Evolutionary conservation across 257 asterid species (phyloP).

Genomic region (Cinchona pubescens): DNA sequence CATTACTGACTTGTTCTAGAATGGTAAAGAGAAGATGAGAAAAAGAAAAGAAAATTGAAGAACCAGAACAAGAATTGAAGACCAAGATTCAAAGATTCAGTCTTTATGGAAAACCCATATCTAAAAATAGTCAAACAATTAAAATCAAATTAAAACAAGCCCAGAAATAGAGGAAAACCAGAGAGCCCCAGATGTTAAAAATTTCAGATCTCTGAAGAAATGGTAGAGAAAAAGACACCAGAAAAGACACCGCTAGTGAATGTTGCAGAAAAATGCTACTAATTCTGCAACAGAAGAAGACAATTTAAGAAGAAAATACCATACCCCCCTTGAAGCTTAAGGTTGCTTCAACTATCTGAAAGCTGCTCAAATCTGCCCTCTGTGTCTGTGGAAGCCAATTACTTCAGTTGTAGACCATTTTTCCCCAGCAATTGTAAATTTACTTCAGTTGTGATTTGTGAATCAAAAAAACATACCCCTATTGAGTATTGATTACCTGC

Average conservation of each 20-base stretch:
- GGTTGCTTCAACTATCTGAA: conserved; percentile 37
- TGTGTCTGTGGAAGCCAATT: conserved; percentile 31
- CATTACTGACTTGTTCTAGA: not conserved
- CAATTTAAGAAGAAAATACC: conserved; percentile 9
- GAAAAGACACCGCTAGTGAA: conserved; percentile 17
- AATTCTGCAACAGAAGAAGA: conserved; percentile 19
- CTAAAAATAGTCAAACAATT: conserved; percentile 9
- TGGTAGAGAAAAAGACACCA: conserved; percentile 9
- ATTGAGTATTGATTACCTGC: conserved; percentile 41
- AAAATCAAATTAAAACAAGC: not conserved
- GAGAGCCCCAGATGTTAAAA: not conserved
- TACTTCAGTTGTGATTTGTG: conserved; percentile 53
- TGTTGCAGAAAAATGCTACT: conserved; percentile 11
- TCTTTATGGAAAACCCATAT: conserved; percentile 28
- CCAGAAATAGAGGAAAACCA: conserved; percentile 9
- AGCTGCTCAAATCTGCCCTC: conserved; percentile 18
- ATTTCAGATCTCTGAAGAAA: conserved; percentile 4
- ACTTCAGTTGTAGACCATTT: conserved; percentile 44
- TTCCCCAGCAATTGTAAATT: conserved; percentile 63
- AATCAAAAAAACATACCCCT: conserved; percentile 42
- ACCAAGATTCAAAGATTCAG: conserved; percentile 34
- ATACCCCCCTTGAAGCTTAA: conserved; percentile 3
- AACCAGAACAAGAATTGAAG: conserved; percentile 4
- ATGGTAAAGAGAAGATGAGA: conserved; percentile 10
- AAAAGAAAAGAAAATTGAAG: conserved; percentile 17